phyloP scores from a whole-genome alignment of 495 filamentous ascomycete species.

The Pyrenula aspistea region DNA sequence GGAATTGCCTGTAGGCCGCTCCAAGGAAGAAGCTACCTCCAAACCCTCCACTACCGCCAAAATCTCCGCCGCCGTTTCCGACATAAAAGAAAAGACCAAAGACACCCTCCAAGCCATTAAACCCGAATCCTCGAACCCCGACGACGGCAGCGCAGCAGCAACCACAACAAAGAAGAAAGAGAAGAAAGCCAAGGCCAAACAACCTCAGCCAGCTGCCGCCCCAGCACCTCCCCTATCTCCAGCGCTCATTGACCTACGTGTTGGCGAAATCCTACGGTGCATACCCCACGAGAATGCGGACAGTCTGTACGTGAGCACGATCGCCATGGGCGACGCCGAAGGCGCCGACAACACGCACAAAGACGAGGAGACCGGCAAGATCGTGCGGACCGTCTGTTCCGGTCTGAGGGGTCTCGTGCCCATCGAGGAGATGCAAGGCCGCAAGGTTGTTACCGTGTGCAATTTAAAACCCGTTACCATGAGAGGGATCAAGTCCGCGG shows the following conservation, averaged over 20 bases:
- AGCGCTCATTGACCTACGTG: slow-evolving; percentile 79
- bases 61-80: not conserved
- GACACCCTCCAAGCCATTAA: not conserved
- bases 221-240: slow-evolving; percentile 64
- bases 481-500: slow-evolving; percentile 88
- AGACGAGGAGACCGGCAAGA: slow-evolving; percentile 70
- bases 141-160: slow-evolving; percentile 24
- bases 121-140: not conserved
- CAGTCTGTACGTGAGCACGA: slow-evolving; percentile 90
- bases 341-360: slow-evolving; percentile 72
- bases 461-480: slow-evolving; percentile 98
- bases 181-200: slow-evolving; percentile 65
- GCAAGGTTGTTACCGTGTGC: slow-evolving; percentile 89
- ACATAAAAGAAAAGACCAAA: not conserved
- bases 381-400: slow-evolving; percentile 90
- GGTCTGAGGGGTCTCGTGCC: slow-evolving; percentile 88
- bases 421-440: slow-evolving; percentile 87
- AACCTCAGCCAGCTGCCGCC: slow-evolving; percentile 50
- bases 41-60: not conserved
- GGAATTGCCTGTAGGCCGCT: not conserved
- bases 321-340: slow-evolving; percentile 81
- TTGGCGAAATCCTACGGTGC: slow-evolving; percentile 93
- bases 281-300: slow-evolving; percentile 94
- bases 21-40: not conserved
- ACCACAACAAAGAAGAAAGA: slow-evolving; percentile 72